phyloP scores from a whole-genome alignment of 768 basidiomycete genomes.

The Naganishia randhawae region DNA sequence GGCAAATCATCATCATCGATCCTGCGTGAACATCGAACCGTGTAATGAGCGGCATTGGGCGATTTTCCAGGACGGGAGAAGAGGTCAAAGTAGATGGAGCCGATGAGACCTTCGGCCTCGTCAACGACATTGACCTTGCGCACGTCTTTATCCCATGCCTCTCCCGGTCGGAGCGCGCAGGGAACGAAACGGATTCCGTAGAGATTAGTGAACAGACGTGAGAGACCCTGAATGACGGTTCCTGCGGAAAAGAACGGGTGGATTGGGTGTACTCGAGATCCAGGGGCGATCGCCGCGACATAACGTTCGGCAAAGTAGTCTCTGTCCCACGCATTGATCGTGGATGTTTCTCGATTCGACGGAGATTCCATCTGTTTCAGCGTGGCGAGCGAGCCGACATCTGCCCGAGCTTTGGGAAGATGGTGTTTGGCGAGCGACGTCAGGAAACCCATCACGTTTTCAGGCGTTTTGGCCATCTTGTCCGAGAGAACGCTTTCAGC shows the following conservation, averaged over 20 bases:
- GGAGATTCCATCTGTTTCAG: slow-evolving; percentile 54
- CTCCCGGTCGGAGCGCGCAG: slow-evolving; percentile 64
- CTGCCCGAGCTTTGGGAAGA: slow-evolving; percentile 67
- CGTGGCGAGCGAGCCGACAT: slow-evolving; percentile 61
- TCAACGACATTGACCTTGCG: slow-evolving; percentile 91
- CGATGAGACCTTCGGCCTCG: slow-evolving; percentile 77
- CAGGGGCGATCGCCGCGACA: slow-evolving; percentile 51
- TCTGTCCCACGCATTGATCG: slow-evolving; percentile 92
- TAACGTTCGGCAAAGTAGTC: slow-evolving; percentile 71
- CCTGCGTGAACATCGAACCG: slow-evolving; percentile 86
- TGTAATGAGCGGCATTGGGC: slow-evolving; percentile 92
- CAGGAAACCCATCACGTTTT: slow-evolving; percentile 83
- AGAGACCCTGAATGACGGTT: slow-evolving; percentile 87
- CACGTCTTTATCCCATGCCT: slow-evolving; percentile 84
- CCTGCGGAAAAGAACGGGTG: slow-evolving; percentile 70
- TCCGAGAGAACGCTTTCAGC: slow-evolving; percentile 81
- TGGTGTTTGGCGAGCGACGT: slow-evolving; percentile 76
- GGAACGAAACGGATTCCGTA: slow-evolving; percentile 79
- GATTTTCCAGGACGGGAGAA: slow-evolving; percentile 80
- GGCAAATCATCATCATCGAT: slow-evolving; percentile 82
- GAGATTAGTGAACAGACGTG: slow-evolving; percentile 74
- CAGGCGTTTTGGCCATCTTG: slow-evolving; percentile 96
- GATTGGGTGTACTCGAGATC: slow-evolving; percentile 56
- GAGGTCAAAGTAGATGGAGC: slow-evolving; percentile 92
- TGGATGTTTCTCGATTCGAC: slow-evolving; percentile 51